Evolutionary conservation across 345 rosid genomes (phyloP).

Genomic region (Balakata baccata): DNA sequence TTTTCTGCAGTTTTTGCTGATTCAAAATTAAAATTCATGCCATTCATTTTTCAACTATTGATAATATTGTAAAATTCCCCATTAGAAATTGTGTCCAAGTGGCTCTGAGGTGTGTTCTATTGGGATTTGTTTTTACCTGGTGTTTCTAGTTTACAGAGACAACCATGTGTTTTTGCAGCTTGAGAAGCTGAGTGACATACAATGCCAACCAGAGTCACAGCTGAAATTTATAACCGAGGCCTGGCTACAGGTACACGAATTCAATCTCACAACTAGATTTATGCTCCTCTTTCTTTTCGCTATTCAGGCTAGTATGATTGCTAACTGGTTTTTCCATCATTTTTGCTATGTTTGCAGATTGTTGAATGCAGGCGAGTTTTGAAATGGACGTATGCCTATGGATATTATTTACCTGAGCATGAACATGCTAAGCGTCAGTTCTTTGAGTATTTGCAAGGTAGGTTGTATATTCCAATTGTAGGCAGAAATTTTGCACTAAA

Average conservation of each 20-base stretch:
- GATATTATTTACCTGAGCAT: constrained; percentile 69
- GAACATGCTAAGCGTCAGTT: constrained; percentile 73
- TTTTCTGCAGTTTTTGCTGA: not conserved
- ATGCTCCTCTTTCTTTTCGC: not conserved
- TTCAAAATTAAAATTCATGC: not conserved
- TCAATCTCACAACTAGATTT: not conserved
- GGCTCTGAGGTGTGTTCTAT: not conserved
- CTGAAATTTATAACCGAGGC: constrained; percentile 37
- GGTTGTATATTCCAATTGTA: constrained; percentile 5
- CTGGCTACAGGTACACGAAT: constrained; percentile 31
- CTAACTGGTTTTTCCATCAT: constrained; percentile 6
- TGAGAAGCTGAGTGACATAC: constrained; percentile 36
- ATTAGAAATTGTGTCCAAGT: not conserved
- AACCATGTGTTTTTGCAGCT: constrained; percentile 17
- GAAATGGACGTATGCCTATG: constrained; percentile 89
- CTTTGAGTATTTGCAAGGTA: constrained; percentile 87
- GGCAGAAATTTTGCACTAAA: not conserved
- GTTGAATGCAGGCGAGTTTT: constrained; percentile 85
- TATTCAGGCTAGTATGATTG: no score
- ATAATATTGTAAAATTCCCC: not conserved
- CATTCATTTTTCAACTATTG: not conserved
- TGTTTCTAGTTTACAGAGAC: not conserved
- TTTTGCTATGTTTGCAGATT: constrained; percentile 41
- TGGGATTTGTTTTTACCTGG: no score
- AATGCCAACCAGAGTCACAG: constrained; percentile 38